A percentile compares a stretch with the other conserved stretches of the same genome.
These are phyloP conservation scores for Magnolia officinalis DNA, from an alignment of 164 flowering plant species.

Conservation along the genomic window DNA sequence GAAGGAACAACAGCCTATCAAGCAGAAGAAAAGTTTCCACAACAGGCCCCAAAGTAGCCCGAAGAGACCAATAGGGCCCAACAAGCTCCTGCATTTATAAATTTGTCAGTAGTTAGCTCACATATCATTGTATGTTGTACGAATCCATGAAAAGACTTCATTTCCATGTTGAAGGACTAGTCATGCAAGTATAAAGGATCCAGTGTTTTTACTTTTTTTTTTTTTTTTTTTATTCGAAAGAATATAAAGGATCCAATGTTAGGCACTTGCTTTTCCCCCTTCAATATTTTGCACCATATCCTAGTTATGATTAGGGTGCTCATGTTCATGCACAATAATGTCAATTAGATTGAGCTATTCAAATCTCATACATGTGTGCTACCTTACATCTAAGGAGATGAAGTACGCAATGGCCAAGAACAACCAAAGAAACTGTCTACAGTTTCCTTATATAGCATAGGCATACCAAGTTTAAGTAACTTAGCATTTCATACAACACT, in stretches of 20 bases:
- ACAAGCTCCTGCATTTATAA: conserved; percentile 52
- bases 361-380: background rate
- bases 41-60: conserved; percentile 77
- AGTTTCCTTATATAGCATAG: no score
- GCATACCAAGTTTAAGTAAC: background rate
- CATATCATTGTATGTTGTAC: background rate
- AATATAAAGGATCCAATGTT: background rate
- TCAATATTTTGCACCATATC: background rate
- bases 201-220: no score
- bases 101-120: background rate
- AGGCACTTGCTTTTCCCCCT: background rate
- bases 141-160: background rate
- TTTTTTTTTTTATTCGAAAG: no score
- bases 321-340: background rate
- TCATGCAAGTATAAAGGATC: background rate
- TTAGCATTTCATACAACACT: background rate
- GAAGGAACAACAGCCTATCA: conserved; percentile 83
- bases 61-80: conserved; percentile 87
- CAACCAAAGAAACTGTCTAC: no score
- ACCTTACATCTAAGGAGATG: background rate
- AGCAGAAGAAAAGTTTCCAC: conserved; percentile 79
- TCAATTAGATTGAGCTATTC: background rate
- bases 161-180: background rate
- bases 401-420: background rate
- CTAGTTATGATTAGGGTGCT: background rate